phyloP scores from a whole-genome alignment of 2,329 filamentous ascomycete species.

The Parastagonospora nodorum region DNA sequence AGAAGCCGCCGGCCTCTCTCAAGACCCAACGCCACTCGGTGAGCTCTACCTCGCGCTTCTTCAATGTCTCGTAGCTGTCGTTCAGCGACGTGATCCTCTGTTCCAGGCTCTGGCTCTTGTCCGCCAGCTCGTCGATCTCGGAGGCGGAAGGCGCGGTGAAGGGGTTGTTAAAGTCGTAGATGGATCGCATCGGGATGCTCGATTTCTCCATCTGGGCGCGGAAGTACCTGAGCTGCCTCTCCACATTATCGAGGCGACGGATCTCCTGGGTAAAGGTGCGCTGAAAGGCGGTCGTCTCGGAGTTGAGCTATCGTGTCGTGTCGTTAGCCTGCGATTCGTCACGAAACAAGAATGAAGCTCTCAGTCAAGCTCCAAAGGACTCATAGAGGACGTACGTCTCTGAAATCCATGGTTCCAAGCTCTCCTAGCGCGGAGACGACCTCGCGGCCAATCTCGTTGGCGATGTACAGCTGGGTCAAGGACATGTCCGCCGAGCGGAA shows the following conservation, averaged over 20 bases:
- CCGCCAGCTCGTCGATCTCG: conserved; percentile 94
- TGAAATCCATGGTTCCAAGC: conserved; percentile 93
- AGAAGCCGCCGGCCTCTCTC: conserved; percentile 94
- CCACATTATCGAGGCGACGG: conserved; percentile 94
- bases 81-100: conserved; percentile 89
- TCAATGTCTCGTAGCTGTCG: conserved; percentile 97
- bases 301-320: conserved; percentile 72
- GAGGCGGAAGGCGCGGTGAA: conserved; percentile 87
- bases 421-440: conserved; percentile 96
- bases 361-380: conserved; percentile 20
- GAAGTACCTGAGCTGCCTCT: conserved; percentile 96
- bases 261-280: conserved; percentile 98
- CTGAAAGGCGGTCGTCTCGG: conserved; percentile 91
- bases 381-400: conserved; percentile 74
- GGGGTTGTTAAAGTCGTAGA: conserved; percentile 87
- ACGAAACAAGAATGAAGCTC: conserved; percentile 20
- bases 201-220: conserved; percentile 94
- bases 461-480: conserved; percentile 99
- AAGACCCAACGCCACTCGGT: conserved; percentile 99
- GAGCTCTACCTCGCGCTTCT: conserved; percentile 95
- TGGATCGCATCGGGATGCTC: conserved; percentile 80
- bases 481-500: conserved; percentile 99
- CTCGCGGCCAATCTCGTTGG: conserved; percentile 97
- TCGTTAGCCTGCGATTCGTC: conserved; percentile 34
- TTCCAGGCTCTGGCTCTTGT: conserved; percentile 90